phyloP scores from a whole-genome alignment of 2,329 filamentous ascomycete species.

The Thermoascus crustaceus region DNA sequence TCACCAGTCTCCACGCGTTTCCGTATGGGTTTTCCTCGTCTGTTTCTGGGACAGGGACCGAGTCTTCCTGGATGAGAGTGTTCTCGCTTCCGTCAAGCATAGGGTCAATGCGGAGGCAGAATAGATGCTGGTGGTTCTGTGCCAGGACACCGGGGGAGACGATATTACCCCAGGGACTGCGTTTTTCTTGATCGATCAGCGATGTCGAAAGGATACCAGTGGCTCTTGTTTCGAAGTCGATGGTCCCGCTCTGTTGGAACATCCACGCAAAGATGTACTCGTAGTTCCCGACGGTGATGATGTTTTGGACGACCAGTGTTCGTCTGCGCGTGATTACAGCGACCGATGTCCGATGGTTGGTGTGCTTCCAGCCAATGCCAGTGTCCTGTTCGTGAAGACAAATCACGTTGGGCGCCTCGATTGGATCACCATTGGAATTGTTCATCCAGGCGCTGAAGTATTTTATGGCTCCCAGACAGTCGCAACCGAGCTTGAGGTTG shows the following conservation, averaged over 20 bases:
- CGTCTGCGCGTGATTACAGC: constrained; percentile 55
- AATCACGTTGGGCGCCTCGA: constrained; percentile 51
- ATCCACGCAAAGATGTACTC: constrained; percentile 61
- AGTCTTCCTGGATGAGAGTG: constrained; percentile 48
- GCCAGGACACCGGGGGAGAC: constrained; percentile 58
- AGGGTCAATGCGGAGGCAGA: constrained; percentile 57
- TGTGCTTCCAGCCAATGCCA: constrained; percentile 64
- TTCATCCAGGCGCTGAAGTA: constrained; percentile 50
- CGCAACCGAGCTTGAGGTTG: constrained; percentile 58
- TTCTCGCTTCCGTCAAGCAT: constrained; percentile 52
- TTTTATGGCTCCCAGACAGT: constrained; percentile 59
- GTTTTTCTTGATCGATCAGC: constrained; percentile 51
- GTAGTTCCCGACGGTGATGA: constrained; percentile 63
- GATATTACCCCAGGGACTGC: constrained; percentile 51
- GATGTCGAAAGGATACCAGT: constrained; percentile 59
- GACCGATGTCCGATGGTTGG: constrained; percentile 56
- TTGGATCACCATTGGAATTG: constrained; percentile 44
- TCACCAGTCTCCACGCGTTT: constrained; percentile 51
- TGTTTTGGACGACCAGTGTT: constrained; percentile 58
- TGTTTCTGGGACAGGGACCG: constrained; percentile 42
- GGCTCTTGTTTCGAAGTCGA: constrained; percentile 54
- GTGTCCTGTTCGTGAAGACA: constrained; percentile 64
- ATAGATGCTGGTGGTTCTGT: constrained; percentile 64
- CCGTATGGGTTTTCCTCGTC: constrained; percentile 52
- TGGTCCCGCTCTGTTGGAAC: constrained; percentile 55